A percentile compares a stretch with the other conserved stretches of the same genome.
These are phyloP conservation scores for Lactuca sativa DNA, from an alignment of 129 eudicot species.

Conservation along the genomic window DNA sequence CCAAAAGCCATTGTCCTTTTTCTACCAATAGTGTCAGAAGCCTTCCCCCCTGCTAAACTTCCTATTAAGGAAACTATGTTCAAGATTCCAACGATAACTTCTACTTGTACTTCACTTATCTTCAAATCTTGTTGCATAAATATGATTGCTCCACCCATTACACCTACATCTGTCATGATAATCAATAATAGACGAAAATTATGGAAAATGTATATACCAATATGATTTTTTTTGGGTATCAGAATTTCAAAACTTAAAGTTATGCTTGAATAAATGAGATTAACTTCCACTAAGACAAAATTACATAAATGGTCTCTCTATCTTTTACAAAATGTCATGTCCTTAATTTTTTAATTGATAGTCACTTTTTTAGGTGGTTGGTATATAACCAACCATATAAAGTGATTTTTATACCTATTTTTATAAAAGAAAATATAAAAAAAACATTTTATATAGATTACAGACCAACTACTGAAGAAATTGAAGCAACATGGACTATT, in stretches of 20 bases:
- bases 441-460: too few species aligned
- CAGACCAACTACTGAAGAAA: too few species aligned
- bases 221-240: not conserved
- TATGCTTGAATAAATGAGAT: not conserved
- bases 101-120: conserved; percentile 75
- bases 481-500: too few species aligned
- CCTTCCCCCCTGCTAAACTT: conserved; percentile 69
- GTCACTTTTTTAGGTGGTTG: too few species aligned
- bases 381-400: too few species aligned
- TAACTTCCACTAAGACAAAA: not conserved
- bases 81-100: conserved; percentile 64
- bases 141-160: conserved; percentile 89
- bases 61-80: conserved; percentile 76
- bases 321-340: too few species aligned
- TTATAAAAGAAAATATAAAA: too few species aligned
- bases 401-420: too few species aligned
- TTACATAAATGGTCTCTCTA: too few species aligned
- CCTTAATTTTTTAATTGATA: too few species aligned
- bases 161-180: conserved; percentile 68
- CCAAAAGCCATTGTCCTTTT: conserved; percentile 92
- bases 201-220: not conserved
- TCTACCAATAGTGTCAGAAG: conserved; percentile 77
- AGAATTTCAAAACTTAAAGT: too few species aligned
- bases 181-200: not conserved
- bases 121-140: conserved; percentile 75